A percentile compares a stretch with the other conserved stretches of the same genome.
Evolutionary conservation across 78 protist genomes (phyloP).

Genomic region (Paulinella micropora): DNA sequence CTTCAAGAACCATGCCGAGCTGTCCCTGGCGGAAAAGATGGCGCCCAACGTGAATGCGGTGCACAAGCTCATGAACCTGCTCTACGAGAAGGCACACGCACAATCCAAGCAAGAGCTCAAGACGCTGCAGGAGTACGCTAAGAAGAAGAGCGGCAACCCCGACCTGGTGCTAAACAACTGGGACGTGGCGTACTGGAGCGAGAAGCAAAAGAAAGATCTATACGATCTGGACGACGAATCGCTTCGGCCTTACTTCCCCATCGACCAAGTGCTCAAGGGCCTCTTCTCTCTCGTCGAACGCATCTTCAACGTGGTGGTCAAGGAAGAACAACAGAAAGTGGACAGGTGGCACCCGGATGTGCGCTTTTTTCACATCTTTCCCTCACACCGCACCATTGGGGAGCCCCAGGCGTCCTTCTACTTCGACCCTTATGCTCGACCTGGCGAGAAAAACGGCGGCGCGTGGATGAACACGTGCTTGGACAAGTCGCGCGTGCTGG

Average conservation of each 20-base stretch:
- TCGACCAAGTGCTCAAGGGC: conserved; percentile 17
- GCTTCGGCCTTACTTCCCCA: conserved; percentile 25
- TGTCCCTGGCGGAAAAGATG: not conserved
- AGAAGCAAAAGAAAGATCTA: not conserved
- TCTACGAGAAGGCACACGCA: not conserved
- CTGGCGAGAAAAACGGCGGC: conserved; percentile 17
- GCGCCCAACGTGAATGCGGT: not conserved
- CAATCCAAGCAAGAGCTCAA: not conserved
- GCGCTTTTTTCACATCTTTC: no score
- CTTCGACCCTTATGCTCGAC: not conserved
- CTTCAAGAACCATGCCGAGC: not conserved
- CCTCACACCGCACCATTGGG: no score
- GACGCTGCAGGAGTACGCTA: not conserved
- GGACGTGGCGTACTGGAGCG: conserved; percentile 14
- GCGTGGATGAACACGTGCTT: conserved; percentile 33
- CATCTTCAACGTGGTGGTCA: not conserved
- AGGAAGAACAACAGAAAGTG: not conserved
- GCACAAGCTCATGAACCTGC: not conserved
- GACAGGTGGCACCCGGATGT: conserved; percentile 24
- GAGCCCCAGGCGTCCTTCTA: no score
- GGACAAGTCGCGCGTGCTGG: no score
- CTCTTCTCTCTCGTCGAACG: conserved; percentile 10
- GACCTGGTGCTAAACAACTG: not conserved
- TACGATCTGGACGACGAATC: conserved; percentile 2
- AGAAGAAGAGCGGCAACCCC: not conserved